A percentile compares a stretch with the other conserved stretches of the same genome.
Conservation (phyloP, 345 rosid species). For the Tarenaya hassleriana region DNA sequence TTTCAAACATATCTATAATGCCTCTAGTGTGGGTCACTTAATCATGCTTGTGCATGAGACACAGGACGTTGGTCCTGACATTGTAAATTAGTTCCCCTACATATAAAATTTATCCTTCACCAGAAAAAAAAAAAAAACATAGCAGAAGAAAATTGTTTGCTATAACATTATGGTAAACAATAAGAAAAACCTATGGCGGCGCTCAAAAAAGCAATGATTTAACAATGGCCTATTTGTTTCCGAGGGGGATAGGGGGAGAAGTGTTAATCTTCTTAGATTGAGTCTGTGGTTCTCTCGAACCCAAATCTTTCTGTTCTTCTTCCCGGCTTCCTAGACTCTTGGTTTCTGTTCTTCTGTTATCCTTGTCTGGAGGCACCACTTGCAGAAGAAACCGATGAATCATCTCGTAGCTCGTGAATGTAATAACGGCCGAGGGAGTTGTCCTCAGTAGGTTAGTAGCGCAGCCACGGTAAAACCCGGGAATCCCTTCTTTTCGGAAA, state of each 20-base stretch:
- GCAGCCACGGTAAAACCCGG: conserved; percentile 81
- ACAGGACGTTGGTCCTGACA: too few relatives aligned
- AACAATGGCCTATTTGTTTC: neutral
- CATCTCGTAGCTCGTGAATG: conserved; percentile 83
- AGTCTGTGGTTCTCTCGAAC: conserved; percentile 26
- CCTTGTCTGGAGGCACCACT: conserved; percentile 38
- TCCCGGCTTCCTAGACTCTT: too few relatives aligned
- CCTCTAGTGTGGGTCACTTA: too few relatives aligned
- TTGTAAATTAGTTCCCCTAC: too few relatives aligned
- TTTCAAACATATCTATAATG: too few relatives aligned
- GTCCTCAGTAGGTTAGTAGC: conserved; percentile 74
- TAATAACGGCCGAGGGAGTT: conserved; percentile 79
- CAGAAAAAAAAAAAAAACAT: conserved; percentile 22
- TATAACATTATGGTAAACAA: conserved; percentile 16
- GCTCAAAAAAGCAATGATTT: neutral
- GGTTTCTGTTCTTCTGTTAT: neutral
- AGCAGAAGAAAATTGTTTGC: conserved; percentile 17
- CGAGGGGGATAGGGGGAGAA: too few relatives aligned
- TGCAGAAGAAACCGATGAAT: conserved; percentile 43
- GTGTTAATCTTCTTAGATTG: conserved; percentile 25
- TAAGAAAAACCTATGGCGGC: conserved; percentile 20
- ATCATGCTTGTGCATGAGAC: too few relatives aligned
- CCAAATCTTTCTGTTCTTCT: conserved; percentile 19
- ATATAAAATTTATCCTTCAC: too few relatives aligned
- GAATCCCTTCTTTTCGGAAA: conserved; percentile 54